phyloP scores from a whole-genome alignment of 202 grass and related monocot genomes.

The Panicum hallii region DNA sequence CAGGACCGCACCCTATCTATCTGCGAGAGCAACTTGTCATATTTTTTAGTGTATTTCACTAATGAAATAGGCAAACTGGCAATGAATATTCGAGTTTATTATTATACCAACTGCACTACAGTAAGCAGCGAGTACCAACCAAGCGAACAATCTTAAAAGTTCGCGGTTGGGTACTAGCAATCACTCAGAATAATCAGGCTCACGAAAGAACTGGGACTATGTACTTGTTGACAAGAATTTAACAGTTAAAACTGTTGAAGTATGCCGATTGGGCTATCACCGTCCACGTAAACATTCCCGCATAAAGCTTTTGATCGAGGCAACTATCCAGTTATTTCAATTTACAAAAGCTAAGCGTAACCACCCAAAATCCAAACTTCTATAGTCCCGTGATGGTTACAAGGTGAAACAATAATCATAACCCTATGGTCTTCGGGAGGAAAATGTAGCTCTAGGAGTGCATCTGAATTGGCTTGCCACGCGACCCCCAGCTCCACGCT shows the following conservation, averaged over 20 bases:
- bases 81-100: too few species aligned
- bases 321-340: neutral
- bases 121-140: too few species aligned
- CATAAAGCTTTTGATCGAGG: conserved; percentile 1
- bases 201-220: neutral
- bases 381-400: conserved; percentile 4
- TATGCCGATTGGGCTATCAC: neutral
- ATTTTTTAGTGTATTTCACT: too few species aligned
- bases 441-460: neutral
- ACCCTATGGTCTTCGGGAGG: neutral
- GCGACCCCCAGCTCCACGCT: neutral
- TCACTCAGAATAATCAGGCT: too few species aligned
- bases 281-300: neutral
- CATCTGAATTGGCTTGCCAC: neutral
- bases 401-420: conserved; percentile 32
- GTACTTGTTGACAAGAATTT: neutral
- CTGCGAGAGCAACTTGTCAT: too few species aligned
- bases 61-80: too few species aligned
- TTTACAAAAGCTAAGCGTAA: neutral
- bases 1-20: too few species aligned
- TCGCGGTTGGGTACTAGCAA: too few species aligned
- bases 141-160: too few species aligned
- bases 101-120: too few species aligned
- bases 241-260: too few species aligned
- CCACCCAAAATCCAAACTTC: neutral